Conservation (phyloP, 305 asterid species). For the Fraxinus latifolia region DNA sequence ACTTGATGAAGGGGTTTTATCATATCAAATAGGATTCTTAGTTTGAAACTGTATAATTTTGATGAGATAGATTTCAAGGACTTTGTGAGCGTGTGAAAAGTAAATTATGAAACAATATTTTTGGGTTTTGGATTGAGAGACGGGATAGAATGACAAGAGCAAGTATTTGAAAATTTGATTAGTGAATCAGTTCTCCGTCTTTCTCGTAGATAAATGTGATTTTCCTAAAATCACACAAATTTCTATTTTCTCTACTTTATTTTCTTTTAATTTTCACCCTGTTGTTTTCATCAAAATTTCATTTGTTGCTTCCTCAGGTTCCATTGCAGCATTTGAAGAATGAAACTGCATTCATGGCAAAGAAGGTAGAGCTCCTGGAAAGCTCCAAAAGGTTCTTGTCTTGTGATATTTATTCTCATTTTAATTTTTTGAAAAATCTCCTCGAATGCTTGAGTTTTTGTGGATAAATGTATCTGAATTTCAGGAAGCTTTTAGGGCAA, state of each 20-base stretch:
- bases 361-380: constrained; percentile 28
- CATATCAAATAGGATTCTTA: not conserved
- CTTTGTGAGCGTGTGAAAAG: not conserved
- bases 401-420: not conserved
- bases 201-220: not conserved
- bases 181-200: not conserved
- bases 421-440: not conserved
- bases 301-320: not conserved
- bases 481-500: constrained; percentile 71
- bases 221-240: not conserved
- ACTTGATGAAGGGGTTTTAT: not conserved
- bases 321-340: constrained; percentile 24
- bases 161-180: no score
- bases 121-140: not conserved
- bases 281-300: not conserved
- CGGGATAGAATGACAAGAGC: no score
- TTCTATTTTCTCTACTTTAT: not conserved
- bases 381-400: constrained; percentile 18
- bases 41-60: not conserved
- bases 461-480: not conserved
- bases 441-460: not conserved
- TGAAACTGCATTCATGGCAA: constrained; percentile 25
- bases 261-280: not conserved
- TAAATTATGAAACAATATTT: not conserved
- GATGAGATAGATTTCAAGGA: not conserved